phyloP scores from a whole-genome alignment of 2,329 filamentous ascomycete genomes.

The Aspergillus brunneoviolaceus region DNA sequence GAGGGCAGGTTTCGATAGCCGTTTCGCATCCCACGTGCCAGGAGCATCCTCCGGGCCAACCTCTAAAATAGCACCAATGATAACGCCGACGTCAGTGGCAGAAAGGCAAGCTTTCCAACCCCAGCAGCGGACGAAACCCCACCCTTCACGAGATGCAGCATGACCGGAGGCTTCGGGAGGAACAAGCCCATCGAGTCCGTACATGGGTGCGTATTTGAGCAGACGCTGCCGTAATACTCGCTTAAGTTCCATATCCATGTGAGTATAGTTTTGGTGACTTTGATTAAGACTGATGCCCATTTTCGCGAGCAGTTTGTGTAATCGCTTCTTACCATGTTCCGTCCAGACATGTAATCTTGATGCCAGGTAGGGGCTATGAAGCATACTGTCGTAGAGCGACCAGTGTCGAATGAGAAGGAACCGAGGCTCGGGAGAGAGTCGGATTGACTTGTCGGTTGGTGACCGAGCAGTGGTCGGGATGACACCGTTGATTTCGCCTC shows the following conservation, averaged over 20 bases:
- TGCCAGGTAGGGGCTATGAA: constrained; percentile 93
- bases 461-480: constrained; percentile 86
- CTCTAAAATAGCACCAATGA: constrained; percentile 88
- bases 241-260: constrained; percentile 98
- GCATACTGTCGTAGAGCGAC: constrained; percentile 98
- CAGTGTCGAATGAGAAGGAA: constrained; percentile 93
- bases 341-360: constrained; percentile 93
- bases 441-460: constrained; percentile 87
- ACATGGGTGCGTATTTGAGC: constrained; percentile 86
- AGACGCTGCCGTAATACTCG: constrained; percentile 80
- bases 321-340: constrained; percentile 78
- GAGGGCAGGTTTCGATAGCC: constrained; percentile 22
- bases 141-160: constrained; percentile 78
- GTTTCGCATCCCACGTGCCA: constrained; percentile 34
- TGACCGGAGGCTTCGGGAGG: constrained; percentile 72
- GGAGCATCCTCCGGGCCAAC: constrained; percentile 60
- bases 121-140: constrained; percentile 97
- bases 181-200: constrained; percentile 91
- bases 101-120: constrained; percentile 94
- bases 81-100: constrained; percentile 89
- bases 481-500: constrained; percentile 70
- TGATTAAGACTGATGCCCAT: constrained; percentile 95
- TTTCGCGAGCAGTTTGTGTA: constrained; percentile 93
- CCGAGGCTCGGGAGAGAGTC: constrained; percentile 87
- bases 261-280: constrained; percentile 92